These are phyloP conservation scores for Thelephora aurantiotincta DNA, from an alignment of 768 basidiomycete species.

Conservation along the genomic window DNA sequence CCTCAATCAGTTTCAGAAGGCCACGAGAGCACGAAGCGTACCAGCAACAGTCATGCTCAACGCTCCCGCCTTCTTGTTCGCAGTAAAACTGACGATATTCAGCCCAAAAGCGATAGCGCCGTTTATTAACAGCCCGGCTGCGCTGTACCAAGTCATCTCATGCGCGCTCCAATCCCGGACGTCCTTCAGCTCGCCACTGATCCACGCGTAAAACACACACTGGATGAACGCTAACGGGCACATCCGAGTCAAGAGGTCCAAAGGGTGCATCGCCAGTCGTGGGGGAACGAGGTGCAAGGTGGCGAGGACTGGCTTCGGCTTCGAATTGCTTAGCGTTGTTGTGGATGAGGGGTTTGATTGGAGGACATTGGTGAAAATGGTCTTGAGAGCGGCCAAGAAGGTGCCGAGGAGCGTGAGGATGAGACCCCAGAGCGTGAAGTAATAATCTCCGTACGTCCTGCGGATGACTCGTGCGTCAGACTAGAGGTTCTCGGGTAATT, in stretches of 20 bases:
- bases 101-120: slow-evolving; percentile 83
- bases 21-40: slow-evolving; percentile 19
- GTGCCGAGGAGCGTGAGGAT: slow-evolving; percentile 84
- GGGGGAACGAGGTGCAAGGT: slow-evolving; percentile 12
- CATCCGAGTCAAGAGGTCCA: slow-evolving; percentile 82
- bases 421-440: slow-evolving; percentile 77
- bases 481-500: not conserved
- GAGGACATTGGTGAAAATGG: slow-evolving; percentile 77
- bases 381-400: slow-evolving; percentile 84
- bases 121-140: slow-evolving; percentile 53
- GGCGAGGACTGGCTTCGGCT: slow-evolving; percentile 1
- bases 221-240: slow-evolving; percentile 86
- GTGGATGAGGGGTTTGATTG: slow-evolving; percentile 24
- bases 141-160: slow-evolving; percentile 22
- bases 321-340: not conserved
- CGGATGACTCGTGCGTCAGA: not conserved
- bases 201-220: slow-evolving; percentile 63
- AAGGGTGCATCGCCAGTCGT: slow-evolving; percentile 42
- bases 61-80: slow-evolving; percentile 87
- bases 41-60: slow-evolving; percentile 86
- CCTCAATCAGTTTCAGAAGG: not conserved
- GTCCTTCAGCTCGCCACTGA: slow-evolving; percentile 65
- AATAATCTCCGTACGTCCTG: slow-evolving; percentile 93
- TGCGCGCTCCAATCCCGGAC: slow-evolving; percentile 35
- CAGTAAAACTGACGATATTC: slow-evolving; percentile 89